phyloP scores from a whole-genome alignment of 2,329 filamentous ascomycete species.

The Venturia pyrina region DNA sequence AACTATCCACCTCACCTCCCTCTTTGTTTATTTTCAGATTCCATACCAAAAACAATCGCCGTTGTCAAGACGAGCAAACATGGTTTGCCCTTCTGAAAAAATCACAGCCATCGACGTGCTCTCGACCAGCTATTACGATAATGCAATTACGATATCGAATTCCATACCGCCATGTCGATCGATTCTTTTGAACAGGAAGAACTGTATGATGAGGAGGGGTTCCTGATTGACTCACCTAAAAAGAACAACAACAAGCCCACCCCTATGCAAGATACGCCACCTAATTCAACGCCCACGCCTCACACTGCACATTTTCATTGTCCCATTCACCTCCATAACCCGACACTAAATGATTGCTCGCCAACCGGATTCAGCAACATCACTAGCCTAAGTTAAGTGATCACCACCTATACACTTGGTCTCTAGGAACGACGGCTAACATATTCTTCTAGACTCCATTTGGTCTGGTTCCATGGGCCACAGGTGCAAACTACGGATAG shows the following conservation, averaged over 20 bases:
- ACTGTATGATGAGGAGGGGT: not conserved
- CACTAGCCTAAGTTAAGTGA: not conserved
- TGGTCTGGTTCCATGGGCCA: not conserved
- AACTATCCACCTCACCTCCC: not conserved
- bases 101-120: not conserved
- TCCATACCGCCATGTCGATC: not conserved
- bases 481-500: not conserved
- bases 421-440: not conserved
- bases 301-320: not conserved
- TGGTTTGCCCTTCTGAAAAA: not conserved
- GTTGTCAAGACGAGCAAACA: not conserved
- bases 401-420: not conserved
- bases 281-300: not conserved
- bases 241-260: not conserved
- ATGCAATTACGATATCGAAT: not conserved
- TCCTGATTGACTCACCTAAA: not conserved
- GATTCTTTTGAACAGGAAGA: not conserved
- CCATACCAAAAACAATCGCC: not conserved
- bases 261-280: constrained; percentile 1
- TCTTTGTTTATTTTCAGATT: constrained; percentile 2
- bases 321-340: not conserved
- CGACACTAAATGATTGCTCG: not conserved
- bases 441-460: not conserved
- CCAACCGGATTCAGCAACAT: not conserved
- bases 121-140: not conserved